Conservation (phyloP, 441 rosid species). For the Erodium texanum region DNA sequence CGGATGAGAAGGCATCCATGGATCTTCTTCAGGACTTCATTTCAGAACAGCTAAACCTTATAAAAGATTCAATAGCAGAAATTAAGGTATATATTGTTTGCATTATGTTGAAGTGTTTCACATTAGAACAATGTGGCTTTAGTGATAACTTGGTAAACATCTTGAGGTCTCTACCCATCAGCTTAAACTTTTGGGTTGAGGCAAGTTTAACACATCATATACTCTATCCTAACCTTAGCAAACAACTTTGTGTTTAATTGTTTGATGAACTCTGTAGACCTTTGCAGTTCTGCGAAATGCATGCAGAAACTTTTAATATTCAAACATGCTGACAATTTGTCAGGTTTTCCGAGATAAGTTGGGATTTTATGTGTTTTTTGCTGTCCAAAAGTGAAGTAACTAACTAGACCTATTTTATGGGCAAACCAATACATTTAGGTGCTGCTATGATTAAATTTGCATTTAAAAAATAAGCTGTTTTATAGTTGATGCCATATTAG, state of each 20-base stretch:
- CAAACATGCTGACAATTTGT: not conserved
- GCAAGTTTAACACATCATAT: not conserved
- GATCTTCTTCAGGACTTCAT: conserved; percentile 42
- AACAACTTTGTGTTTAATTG: not conserved
- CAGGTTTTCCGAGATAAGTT: not conserved
- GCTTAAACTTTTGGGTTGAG: no score
- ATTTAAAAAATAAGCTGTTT: not conserved
- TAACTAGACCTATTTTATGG: not conserved
- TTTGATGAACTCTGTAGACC: not conserved
- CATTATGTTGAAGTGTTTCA: no score
- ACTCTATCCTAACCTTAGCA: conserved; percentile 3
- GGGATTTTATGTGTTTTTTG: not conserved
- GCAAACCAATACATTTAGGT: not conserved
- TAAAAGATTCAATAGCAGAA: conserved; percentile 37
- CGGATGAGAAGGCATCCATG: conserved; percentile 28
- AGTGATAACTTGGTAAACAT: no score
- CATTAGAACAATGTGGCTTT: no score
- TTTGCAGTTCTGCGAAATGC: not conserved
- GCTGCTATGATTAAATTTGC: not conserved
- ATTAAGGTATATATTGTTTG: conserved; percentile 41
- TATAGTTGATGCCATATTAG: not conserved
- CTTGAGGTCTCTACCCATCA: no score
- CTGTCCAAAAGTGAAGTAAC: not conserved
- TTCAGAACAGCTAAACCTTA: conserved; percentile 50
- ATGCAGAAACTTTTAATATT: not conserved